Evolutionary conservation across 1,284 basidiomycete genomes (phyloP).

Genomic region (Vanrija pseudolonga): DNA sequence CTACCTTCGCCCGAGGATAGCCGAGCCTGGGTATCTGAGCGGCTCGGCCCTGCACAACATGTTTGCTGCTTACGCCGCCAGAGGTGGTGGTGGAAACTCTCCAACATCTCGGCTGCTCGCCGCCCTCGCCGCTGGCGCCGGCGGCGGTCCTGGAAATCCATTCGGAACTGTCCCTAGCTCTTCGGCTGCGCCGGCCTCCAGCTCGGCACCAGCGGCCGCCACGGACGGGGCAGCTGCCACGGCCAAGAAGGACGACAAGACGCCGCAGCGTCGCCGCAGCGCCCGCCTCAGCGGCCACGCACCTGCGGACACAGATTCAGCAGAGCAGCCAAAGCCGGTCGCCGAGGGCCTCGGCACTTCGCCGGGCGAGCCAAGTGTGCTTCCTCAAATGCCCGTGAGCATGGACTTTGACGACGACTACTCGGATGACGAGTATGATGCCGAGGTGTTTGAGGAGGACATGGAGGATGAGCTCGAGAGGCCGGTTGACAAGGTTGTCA

Average conservation of each 20-base stretch:
- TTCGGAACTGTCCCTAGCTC: neutral
- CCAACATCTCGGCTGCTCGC: constrained; percentile 57
- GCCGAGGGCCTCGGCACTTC: constrained; percentile 5
- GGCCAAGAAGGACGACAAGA: constrained; percentile 12
- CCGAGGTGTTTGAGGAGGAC: constrained; percentile 56
- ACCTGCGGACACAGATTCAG: constrained; percentile 28
- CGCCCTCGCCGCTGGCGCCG: constrained; percentile 43
- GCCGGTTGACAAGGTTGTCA: constrained; percentile 73
- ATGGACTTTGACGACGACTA: constrained; percentile 54
- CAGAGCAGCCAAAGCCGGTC: constrained; percentile 21
- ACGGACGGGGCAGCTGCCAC: constrained; percentile 21
- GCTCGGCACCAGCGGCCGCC: constrained; percentile 47
- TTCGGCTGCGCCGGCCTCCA: constrained; percentile 37
- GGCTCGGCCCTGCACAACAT: constrained; percentile 68
- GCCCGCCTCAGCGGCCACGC: constrained; percentile 71
- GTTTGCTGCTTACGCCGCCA: constrained; percentile 76
- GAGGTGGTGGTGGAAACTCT: constrained; percentile 6
- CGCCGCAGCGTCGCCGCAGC: constrained; percentile 63
- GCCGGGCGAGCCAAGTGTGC: constrained; percentile 19
- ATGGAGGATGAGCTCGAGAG: constrained; percentile 55
- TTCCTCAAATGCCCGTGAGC: constrained; percentile 36
- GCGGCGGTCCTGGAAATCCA: constrained; percentile 22
- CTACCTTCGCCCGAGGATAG: constrained; percentile 82
- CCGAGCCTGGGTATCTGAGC: constrained; percentile 60
- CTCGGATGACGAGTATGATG: constrained; percentile 70